These are phyloP conservation scores for Helichrysum umbraculigerum DNA, from an alignment of 129 eudicot species.

Conservation along the genomic window DNA sequence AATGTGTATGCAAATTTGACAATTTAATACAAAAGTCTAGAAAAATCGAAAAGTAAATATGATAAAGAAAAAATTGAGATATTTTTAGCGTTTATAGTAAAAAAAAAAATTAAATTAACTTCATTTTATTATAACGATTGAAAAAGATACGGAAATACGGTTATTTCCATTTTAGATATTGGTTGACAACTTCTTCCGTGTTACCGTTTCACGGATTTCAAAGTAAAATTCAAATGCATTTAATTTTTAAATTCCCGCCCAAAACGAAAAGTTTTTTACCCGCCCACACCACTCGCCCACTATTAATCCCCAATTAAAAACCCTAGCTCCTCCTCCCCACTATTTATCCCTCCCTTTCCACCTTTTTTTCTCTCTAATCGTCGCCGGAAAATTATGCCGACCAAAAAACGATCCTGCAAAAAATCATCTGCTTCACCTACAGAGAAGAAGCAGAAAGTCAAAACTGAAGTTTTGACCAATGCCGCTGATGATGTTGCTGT, in stretches of 20 bases:
- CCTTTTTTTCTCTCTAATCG: not conserved
- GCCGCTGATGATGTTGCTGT: constrained; percentile 8
- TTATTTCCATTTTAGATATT: too few species aligned
- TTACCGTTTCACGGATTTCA: constrained; percentile 8
- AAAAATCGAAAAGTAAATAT: too few species aligned
- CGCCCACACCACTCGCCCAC: constrained; percentile 13
- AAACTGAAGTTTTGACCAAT: not conserved
- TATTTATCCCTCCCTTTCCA: not conserved
- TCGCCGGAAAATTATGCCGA: constrained; percentile 20
- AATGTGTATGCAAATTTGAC: too few species aligned
- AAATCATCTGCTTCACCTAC: constrained; percentile 4
- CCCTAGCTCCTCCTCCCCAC: constrained; percentile 8
- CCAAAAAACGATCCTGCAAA: constrained; percentile 1
- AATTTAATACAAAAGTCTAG: too few species aligned
- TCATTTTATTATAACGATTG: too few species aligned
- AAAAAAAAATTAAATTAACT: too few species aligned
- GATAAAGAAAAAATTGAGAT: too few species aligned
- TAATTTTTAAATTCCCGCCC: constrained; percentile 11
- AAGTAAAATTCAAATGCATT: constrained; percentile 5
- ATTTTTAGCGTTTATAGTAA: too few species aligned
- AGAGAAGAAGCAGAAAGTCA: constrained; percentile 18
- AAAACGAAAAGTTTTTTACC: constrained; percentile 10
- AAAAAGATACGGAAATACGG: too few species aligned
- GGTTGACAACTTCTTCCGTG: not conserved
- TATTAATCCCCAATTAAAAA: constrained; percentile 2